Conservation (phyloP, 2,329 filamentous ascomycete species). For the Stromatinia cepivora region DNA sequence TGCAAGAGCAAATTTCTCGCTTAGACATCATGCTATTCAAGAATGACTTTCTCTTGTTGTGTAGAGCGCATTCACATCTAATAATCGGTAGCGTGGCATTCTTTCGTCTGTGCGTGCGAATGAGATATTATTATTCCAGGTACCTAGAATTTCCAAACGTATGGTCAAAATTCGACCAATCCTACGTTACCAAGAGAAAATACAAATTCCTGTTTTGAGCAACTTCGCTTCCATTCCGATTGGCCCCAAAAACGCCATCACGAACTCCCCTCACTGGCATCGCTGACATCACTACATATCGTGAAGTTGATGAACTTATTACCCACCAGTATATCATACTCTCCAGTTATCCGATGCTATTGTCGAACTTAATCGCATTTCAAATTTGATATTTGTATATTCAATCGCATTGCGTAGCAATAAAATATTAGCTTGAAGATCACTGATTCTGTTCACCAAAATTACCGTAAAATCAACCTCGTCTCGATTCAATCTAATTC, state of each 20-base stretch:
- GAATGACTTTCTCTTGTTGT: background rate
- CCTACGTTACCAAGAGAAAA: no score
- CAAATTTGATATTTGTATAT: background rate
- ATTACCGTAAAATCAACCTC: background rate
- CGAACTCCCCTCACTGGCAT: background rate
- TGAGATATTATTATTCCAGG: no score
- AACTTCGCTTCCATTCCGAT: background rate
- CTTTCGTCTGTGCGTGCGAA: no score
- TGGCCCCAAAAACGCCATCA: background rate
- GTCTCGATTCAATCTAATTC: no score
- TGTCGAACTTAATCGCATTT: background rate
- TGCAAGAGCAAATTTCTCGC: background rate
- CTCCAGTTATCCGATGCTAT: background rate
- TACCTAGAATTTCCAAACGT: background rate
- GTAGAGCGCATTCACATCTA: background rate
- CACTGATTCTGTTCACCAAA: no score
- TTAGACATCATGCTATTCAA: background rate
- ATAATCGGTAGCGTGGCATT: background rate
- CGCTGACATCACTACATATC: background rate
- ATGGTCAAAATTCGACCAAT: background rate
- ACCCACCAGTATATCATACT: no score
- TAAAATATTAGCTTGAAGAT: no score
- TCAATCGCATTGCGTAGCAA: no score
- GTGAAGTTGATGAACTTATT: no score
- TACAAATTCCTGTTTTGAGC: slow-evolving; percentile 4